Conservation (phyloP, 352 stramenopile genomes). For the Pythium scleroteichum region DNA sequence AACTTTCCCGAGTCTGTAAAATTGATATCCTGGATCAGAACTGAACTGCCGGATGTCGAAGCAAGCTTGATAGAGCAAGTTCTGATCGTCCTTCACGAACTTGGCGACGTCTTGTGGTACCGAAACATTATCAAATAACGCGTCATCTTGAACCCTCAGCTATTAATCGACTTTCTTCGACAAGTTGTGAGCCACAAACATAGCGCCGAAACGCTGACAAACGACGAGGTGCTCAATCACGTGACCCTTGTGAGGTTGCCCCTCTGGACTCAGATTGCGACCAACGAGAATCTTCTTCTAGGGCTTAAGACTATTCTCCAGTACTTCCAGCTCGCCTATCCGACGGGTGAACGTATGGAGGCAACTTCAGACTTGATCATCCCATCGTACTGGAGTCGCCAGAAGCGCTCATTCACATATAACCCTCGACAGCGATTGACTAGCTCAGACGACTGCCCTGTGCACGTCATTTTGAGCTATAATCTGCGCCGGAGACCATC, state of each 20-base stretch:
- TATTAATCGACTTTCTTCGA: neutral
- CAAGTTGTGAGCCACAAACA: neutral
- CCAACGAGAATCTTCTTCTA: constrained; percentile 5
- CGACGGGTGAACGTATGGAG: constrained; percentile 7
- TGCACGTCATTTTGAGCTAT: constrained; percentile 21
- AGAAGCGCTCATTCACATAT: neutral
- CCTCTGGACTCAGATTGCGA: neutral
- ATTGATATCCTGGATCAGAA: no score
- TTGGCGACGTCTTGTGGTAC: neutral
- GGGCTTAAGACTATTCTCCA: constrained; percentile 23
- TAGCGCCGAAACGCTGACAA: neutral
- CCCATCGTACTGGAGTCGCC: neutral
- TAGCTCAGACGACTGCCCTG: neutral
- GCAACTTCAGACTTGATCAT: constrained; percentile 12
- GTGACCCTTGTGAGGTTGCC: neutral
- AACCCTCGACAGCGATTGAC: neutral
- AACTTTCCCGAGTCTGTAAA: neutral
- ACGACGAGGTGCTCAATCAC: neutral
- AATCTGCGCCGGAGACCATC: constrained; percentile 21
- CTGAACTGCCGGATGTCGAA: no score
- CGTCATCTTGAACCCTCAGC: neutral
- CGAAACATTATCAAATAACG: neutral
- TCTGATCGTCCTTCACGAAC: no score
- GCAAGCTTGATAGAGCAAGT: no score
- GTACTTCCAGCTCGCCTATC: constrained; percentile 16